These are phyloP conservation scores for Linderniella brevidens DNA, from an alignment of 257 asterid species.

Conservation along the genomic window DNA sequence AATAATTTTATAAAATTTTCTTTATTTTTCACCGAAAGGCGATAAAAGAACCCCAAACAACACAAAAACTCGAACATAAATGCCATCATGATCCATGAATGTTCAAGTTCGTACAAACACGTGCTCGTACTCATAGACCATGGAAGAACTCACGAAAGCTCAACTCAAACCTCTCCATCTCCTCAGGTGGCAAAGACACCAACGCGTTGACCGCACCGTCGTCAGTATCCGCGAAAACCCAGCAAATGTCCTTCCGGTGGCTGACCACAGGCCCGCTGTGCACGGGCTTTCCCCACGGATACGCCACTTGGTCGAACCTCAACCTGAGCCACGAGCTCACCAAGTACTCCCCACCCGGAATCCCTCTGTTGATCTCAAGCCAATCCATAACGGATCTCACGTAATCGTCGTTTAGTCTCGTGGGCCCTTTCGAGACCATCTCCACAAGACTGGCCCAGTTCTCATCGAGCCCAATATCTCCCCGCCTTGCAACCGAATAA, in stretches of 20 bases:
- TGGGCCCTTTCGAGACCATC: constrained; percentile 28
- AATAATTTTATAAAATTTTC: too few species aligned
- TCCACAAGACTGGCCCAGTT: constrained; percentile 28
- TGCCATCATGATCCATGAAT: too few species aligned
- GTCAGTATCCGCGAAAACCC: background rate
- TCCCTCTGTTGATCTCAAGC: constrained; percentile 49
- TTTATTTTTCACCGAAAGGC: too few species aligned
- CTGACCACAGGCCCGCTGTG: constrained; percentile 44
- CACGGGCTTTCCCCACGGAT: constrained; percentile 64
- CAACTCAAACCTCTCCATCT: background rate
- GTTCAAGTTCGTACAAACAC: too few species aligned
- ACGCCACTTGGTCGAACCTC: constrained; percentile 39
- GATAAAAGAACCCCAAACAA: too few species aligned
- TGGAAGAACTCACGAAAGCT: background rate
- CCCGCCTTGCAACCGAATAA: constrained; percentile 24
- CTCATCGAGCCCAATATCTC: constrained; percentile 16
- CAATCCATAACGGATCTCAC: constrained; percentile 50
- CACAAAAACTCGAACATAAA: too few species aligned
- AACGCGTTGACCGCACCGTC: constrained; percentile 1
- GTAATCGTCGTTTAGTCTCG: constrained; percentile 40
- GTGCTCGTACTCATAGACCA: background rate
- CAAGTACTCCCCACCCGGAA: constrained; percentile 63
- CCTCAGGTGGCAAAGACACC: background rate
- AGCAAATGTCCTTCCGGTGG: constrained; percentile 4
- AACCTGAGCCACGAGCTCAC: constrained; percentile 64